Conservation (phyloP, 441 rosid species). For the Syzygium syzygioides region DNA sequence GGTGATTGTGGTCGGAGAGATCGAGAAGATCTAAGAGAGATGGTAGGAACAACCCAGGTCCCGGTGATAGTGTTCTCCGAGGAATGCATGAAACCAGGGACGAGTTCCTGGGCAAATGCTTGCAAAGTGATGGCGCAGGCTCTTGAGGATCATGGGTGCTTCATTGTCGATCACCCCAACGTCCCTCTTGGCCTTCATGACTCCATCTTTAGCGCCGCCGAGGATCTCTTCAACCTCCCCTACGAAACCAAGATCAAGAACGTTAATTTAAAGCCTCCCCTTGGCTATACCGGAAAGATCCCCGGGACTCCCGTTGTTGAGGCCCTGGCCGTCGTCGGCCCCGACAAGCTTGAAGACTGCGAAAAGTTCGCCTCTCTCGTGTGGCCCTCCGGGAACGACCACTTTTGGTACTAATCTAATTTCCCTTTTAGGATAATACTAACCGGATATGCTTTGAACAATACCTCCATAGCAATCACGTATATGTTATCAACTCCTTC, state of each 20-base stretch:
- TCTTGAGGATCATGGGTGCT: slow-evolving; percentile 7
- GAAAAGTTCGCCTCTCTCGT: slow-evolving; percentile 40
- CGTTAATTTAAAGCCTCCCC: slow-evolving; percentile 36
- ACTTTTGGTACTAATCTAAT: slow-evolving; percentile 33
- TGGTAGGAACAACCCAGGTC: not conserved
- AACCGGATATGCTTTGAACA: not conserved
- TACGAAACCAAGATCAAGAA: slow-evolving; percentile 44
- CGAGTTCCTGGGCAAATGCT: not conserved
- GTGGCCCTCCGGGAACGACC: slow-evolving; percentile 58
- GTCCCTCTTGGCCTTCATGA: slow-evolving; percentile 28
- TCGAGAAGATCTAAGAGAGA: not conserved
- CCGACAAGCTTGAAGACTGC: slow-evolving; percentile 30
- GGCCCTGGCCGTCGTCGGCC: slow-evolving; percentile 44
- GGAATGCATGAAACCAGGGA: not conserved
- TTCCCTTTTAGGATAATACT: not conserved
- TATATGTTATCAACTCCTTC: no score
- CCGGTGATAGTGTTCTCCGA: not conserved
- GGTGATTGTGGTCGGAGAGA: not conserved
- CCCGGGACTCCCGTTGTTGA: slow-evolving; percentile 46
- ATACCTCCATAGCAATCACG: no score
- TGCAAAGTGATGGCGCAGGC: not conserved
- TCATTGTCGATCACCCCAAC: slow-evolving; percentile 6
- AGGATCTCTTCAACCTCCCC: slow-evolving; percentile 53
- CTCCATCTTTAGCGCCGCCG: slow-evolving; percentile 15
- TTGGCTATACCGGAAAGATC: slow-evolving; percentile 40